Conservation (phyloP, 148 eudicot species). For the Talinum fruticosum region DNA sequence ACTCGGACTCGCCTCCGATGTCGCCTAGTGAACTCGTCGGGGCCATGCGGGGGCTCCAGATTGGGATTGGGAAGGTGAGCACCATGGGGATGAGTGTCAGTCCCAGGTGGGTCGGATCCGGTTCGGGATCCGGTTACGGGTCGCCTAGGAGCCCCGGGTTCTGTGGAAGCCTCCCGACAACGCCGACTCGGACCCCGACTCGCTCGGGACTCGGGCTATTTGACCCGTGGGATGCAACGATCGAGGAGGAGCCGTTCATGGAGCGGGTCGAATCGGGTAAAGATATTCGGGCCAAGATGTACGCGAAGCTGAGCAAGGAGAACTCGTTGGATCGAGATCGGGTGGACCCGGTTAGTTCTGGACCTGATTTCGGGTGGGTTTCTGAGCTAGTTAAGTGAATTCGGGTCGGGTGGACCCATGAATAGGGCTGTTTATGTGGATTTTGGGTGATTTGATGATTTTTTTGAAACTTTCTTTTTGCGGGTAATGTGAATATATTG, state of each 20-base stretch:
- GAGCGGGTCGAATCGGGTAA: conserved; percentile 40
- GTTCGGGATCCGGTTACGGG: neutral
- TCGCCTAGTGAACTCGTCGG: neutral
- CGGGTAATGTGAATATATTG: neutral
- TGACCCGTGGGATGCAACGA: conserved; percentile 12
- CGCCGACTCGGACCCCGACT: neutral
- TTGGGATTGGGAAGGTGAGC: neutral
- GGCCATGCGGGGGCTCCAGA: neutral
- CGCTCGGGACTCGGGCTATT: neutral
- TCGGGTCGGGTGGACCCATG: neutral
- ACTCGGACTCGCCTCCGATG: neutral
- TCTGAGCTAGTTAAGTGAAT: neutral
- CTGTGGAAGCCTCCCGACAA: neutral
- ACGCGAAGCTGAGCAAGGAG: conserved; percentile 34
- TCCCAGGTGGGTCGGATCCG: neutral
- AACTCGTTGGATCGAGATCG: conserved; percentile 28
- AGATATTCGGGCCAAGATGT: conserved; percentile 32
- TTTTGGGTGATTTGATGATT: neutral
- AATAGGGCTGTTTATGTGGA: neutral
- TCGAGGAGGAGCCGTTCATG: conserved; percentile 31
- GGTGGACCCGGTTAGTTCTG: neutral
- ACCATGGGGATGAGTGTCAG: neutral
- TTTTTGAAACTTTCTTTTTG: neutral
- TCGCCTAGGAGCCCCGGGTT: neutral
- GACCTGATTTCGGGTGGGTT: conserved; percentile 3